Conservation (phyloP, 78 protist genomes). For the Dictyostelium intermedium region DNA sequence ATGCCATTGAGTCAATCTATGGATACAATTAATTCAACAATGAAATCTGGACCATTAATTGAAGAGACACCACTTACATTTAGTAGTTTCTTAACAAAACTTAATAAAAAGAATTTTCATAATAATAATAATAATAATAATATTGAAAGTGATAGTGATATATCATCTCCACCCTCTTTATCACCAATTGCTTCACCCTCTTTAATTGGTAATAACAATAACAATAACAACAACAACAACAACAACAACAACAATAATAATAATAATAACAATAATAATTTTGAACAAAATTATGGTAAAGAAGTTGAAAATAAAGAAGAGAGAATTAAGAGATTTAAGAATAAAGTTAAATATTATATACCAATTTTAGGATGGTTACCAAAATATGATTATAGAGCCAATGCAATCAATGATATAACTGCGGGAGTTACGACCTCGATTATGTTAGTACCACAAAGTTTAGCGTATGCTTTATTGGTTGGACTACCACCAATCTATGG, state of each 20-base stretch:
- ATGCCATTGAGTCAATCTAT: constrained; percentile 4
- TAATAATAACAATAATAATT: neutral
- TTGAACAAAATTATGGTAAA: neutral
- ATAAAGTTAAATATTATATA: constrained; percentile 44
- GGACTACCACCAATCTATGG: constrained; percentile 91
- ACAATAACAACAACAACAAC: neutral
- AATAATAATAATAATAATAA: neutral
- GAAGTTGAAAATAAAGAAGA: neutral
- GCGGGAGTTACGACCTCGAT: constrained; percentile 88
- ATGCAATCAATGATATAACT: constrained; percentile 44
- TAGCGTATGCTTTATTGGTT: constrained; percentile 88
- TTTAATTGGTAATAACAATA: neutral
- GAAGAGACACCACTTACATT: constrained; percentile 68
- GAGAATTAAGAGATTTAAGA: neutral
- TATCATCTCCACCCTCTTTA: neutral
- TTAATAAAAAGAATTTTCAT: neutral
- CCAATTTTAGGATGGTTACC: constrained; percentile 70
- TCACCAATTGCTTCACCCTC: neutral
- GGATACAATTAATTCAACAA: neutral
- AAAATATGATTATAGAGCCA: neutral
- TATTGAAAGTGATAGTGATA: neutral
- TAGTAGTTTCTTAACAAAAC: constrained; percentile 22
- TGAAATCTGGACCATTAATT: neutral
- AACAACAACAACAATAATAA: neutral
- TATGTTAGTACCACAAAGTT: constrained; percentile 83